Base-by-base conservation (phyloP, 768 basidiomycete species). In the Leccinum variicolor region DNA sequence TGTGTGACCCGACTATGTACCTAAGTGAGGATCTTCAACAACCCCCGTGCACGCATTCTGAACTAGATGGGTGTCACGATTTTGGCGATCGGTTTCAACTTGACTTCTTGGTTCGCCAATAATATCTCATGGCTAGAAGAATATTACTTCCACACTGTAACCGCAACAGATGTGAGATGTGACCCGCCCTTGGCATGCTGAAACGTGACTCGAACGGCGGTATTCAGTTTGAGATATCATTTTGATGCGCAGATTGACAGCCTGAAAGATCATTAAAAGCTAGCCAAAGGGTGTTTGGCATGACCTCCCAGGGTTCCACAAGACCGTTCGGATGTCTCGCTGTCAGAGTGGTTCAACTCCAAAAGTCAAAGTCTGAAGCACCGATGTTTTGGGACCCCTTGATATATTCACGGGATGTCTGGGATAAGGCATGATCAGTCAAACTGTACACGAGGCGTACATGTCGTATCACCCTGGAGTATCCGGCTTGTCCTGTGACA, bases 61-160 rank as follows among this genome's bases (percentile, higher is more conserved):
- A 17, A 17, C 47, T 41, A 21, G 53, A 52, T 28, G 17, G 34
- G 15, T 53, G 50, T 56, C 34, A n/a, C 39, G 11, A 34, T 33
- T 17, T 41, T 25, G 13, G 28, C 26, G 47, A 62, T 62, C 55
- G 0, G 60, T 62, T 62, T 50, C 61, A 57, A 39, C 51, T 34
- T 50, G 50, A 28, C n/a, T 21, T 19, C 10, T 34, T 33, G 13
- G 43, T 55, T 39, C 8, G 23, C 29, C 25, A 31, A 4, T 14
- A 4, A 10, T n/a, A 14, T 23, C n/a, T 36, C 17, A 14, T 25
- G 13, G 26, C 28, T 45, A 15, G 15, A 41, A 43, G 19, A 28
- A 23, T 28, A n/a, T 56, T 56, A 25, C 59, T 36, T 56, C 33
- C 60, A 50, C 23, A 11, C 31, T 31, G 31, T 31, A 13, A 13